phyloP scores from a whole-genome alignment of 169 alveolate species.

The Babesia ovata region DNA sequence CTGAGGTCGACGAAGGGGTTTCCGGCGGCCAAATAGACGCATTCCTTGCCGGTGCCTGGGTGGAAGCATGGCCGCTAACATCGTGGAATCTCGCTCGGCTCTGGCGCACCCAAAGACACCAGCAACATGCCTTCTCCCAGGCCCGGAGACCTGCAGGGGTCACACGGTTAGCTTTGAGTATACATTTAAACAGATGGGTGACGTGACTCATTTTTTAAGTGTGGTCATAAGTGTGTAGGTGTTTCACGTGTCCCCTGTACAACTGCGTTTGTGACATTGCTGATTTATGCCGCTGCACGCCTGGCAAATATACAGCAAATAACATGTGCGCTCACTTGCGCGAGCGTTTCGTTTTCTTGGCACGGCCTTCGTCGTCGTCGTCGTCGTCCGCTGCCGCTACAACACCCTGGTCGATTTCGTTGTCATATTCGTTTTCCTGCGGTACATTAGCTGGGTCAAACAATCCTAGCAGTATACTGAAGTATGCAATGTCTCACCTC shows the following conservation, averaged over 20 bases:
- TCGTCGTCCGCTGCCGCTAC: constrained; percentile 1
- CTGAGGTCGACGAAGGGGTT: neutral
- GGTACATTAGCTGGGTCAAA: neutral
- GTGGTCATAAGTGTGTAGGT: constrained; percentile 1
- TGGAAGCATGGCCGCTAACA: neutral
- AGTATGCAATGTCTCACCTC: constrained; percentile 27
- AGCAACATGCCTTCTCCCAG: too few relatives aligned
- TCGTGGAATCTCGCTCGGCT: neutral
- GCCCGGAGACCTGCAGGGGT: too few relatives aligned
- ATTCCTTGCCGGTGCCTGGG: too few relatives aligned
- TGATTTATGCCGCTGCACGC: neutral
- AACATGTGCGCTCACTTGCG: constrained; percentile 11
- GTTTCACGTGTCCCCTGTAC: neutral
- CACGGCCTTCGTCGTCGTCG: neutral
- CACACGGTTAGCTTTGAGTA: neutral
- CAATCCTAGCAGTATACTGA: neutral
- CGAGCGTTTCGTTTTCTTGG: constrained; percentile 11
- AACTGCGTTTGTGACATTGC: neutral
- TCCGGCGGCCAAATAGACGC: neutral
- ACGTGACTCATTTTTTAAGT: constrained; percentile 14
- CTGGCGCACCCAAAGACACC: neutral
- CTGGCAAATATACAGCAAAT: neutral
- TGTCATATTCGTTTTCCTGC: constrained; percentile 33
- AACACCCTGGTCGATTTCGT: constrained; percentile 17
- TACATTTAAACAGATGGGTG: constrained; percentile 14